Evolutionary conservation across 108 stramenopile species (phyloP), one percentile per base, ranked within the genome.

Genomic region (Pseudonitzschia delicatissima): DNA sequence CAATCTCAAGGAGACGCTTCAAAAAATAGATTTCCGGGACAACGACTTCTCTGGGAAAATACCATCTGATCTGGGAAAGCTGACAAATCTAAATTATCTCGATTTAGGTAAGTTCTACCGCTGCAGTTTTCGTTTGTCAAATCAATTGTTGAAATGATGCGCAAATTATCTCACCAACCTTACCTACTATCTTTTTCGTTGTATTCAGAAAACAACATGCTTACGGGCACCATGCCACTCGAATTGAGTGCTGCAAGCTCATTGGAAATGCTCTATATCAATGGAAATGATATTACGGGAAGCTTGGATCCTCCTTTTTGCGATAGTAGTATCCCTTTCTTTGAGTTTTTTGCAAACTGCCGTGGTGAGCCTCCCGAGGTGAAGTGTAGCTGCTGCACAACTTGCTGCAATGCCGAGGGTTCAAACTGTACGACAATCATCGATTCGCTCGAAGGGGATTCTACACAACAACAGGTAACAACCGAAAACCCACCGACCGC

Each of bases 281-380:
- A 57, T 28, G 55, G 55, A 26, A 57, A 57, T 8, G 55, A 57
- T 15, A 29, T 57, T 33, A n/a, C 55, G 55, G 55, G 55, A 5
- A 57, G 55, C 33, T 7, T 57, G 5, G 55, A 57, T 27, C 18
- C 7, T n/a, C 28, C 9, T 0, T 57, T 57, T 57, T 57, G 55
- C n/a, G 31, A n/a, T 9, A 1, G n/a, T 5, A 32, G 17, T 4
- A 25, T 7, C 8, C 13, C 21, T 4, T 23, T 48, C 47, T 33
- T 57, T 3, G 55, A 33, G 29, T 26, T 57, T 18, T n/a, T 34
- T 6, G 27, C 55, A 26, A 26, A 57, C 17, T 57, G 55, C 33
- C 15, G 18, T 25, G 55, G 33, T 4, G 13, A 25, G 1, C 8
- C 11, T 6, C 33, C 29, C 29, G 55, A 34, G 29, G 33, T 57